phyloP scores from a whole-genome alignment of 2,329 filamentous ascomycete species.

The Cadophora malorum region DNA sequence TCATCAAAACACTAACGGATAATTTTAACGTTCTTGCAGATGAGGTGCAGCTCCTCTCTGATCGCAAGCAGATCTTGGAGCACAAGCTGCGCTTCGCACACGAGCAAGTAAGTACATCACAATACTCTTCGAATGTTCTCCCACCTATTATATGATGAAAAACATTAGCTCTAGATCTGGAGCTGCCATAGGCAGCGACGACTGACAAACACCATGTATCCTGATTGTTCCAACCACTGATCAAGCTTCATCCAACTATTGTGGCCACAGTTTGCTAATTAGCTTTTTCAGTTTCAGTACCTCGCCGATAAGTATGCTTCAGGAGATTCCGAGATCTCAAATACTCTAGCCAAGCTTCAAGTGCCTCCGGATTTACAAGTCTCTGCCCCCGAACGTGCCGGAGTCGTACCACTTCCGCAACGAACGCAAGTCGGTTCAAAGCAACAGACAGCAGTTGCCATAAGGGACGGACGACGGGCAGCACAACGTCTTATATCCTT shows the following conservation, averaged over 20 bases:
- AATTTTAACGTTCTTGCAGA: constrained; percentile 70
- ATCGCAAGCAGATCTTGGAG: constrained; percentile 69
- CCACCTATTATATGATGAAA: constrained; percentile 52
- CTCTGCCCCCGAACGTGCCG: constrained; percentile 37
- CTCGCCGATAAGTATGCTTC: constrained; percentile 73
- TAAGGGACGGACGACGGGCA: constrained; percentile 67
- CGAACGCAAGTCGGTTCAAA: constrained; percentile 47
- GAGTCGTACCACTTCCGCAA: constrained; percentile 44
- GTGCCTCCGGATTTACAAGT: constrained; percentile 56
- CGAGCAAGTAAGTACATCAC: constrained; percentile 61
- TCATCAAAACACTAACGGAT: constrained; percentile 65
- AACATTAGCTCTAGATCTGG: constrained; percentile 83
- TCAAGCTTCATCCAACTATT: constrained; percentile 16
- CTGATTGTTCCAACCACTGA: constrained; percentile 52
- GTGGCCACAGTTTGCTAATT: constrained; percentile 14
- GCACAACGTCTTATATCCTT: constrained; percentile 59
- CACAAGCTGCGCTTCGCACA: constrained; percentile 71
- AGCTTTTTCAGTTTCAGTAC: constrained; percentile 60
- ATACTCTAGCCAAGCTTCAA: constrained; percentile 70
- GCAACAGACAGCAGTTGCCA: constrained; percentile 67
- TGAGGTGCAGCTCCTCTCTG: constrained; percentile 67
- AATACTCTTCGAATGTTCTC: constrained; percentile 17
- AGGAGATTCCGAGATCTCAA: constrained; percentile 68
- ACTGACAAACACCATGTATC: constrained; percentile 65
- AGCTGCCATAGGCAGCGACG: constrained; percentile 66